Base-by-base conservation (phyloP, 129 eudicot genomes). In the Escallonia herrerae region DNA sequence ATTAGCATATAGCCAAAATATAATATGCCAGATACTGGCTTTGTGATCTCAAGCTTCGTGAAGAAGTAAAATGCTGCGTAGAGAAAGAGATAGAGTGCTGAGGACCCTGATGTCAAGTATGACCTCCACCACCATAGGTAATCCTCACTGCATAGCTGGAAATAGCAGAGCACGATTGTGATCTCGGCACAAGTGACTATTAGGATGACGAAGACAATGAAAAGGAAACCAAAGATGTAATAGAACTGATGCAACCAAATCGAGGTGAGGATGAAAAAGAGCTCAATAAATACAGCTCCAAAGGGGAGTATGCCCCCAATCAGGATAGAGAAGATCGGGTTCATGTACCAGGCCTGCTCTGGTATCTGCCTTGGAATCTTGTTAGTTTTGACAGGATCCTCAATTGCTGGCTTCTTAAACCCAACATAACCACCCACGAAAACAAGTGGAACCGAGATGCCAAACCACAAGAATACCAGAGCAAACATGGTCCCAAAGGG, bases 101-200 rank as follows among this genome's bases (percentile, higher is more conserved):
- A 86, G 15, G 95, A 83, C 40, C 95, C 89, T 37, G 95, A 80
- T 3, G 89, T 86, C 63, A 86, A 66, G 65, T 83, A 86, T 0
- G 95, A 70, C 50, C 95, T 83, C 95, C 95, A 86, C 95, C 95
- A 86, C 95, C 95, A 86, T 0, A 74, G 79, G 46, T 86, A 86
- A 51, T 86, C 89, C 64, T 86, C 89, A 48, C 95, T 86, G 68
- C 95, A 86, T 8, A 86, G 80, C 74, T 86, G 95, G 83, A 86
- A 86, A 78, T 86, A 86, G 82, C 95, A 86, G 7, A 86, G 70
- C 48, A 86, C 86, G 43, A 86, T 83, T 43, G 89, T 80, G 74
- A 86, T 86, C 75, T 86, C 95, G 0, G 86, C 95, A 75, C 89
- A 86, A 22, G 95, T 83, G 15, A 86, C 78, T 2, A 86, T 62